These are phyloP conservation scores for Draba incana DNA, from an alignment of 345 rosid genomes.

Conservation along the genomic window DNA sequence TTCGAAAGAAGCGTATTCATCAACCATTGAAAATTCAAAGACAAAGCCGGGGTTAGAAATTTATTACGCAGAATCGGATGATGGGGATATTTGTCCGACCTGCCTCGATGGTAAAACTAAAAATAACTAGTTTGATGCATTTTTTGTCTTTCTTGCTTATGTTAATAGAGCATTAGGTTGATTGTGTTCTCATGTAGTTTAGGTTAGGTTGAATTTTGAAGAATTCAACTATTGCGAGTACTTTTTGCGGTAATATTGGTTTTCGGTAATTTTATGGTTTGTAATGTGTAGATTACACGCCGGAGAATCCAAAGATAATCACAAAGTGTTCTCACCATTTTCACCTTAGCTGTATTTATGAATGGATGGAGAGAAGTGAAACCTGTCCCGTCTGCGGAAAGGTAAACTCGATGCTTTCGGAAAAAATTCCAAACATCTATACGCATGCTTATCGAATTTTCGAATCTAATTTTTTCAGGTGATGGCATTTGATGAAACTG, in stretches of 20 bases:
- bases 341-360: slow-evolving; percentile 98
- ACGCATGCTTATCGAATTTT: neutral
- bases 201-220: neutral
- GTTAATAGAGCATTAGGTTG: neutral
- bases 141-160: too few species aligned
- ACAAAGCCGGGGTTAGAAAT: slow-evolving; percentile 49
- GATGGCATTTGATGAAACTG: slow-evolving; percentile 42
- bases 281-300: slow-evolving; percentile 75
- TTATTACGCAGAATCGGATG: slow-evolving; percentile 65
- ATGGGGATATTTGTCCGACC: slow-evolving; percentile 94
- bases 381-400: slow-evolving; percentile 96
- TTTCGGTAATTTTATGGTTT: neutral
- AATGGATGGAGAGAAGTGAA: slow-evolving; percentile 99
- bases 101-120: slow-evolving; percentile 84
- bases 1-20: slow-evolving; percentile 56
- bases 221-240: neutral
- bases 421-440: too few species aligned
- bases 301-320: slow-evolving; percentile 91
- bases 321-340: slow-evolving; percentile 95
- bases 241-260: slow-evolving; percentile 7
- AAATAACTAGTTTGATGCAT: neutral
- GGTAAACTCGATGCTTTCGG: slow-evolving; percentile 51
- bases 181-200: neutral
- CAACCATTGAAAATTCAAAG: slow-evolving; percentile 51
- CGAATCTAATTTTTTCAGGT: slow-evolving; percentile 30